Base-by-base conservation (phyloP, 192 early-diverging fungal species). In the Coemansia sp. region DNA sequence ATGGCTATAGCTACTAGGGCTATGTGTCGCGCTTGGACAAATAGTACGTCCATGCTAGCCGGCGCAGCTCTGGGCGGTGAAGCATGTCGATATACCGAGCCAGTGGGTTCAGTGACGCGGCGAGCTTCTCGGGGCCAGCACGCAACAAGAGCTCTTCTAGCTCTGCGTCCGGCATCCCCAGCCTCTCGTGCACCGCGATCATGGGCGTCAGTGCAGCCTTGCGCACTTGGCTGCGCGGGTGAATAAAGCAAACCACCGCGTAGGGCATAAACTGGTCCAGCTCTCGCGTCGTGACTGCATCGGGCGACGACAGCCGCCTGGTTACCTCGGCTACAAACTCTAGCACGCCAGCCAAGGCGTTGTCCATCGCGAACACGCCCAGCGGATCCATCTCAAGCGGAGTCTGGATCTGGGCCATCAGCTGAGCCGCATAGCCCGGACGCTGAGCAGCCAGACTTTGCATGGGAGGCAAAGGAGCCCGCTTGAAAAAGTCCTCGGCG, bases 221-320 rank as follows among this genome's bases (percentile, higher is more conserved):
- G 53, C 80, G 74, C 24, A 83, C 80, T 58, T 83, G 80, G 71
- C 67, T 83, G 41, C 80, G 74, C 1, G 80, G 74, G 32, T 83
- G 80, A 8, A 62, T 45, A 65, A 83, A 65, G 65, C 75, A 74
- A 6, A 58, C 68, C 10, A 68, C 51, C 6, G 73, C 46, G 41
- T 74, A 71, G 5, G 80, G 80, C 71, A 83, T 74, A n/a, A 83
- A 74, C 24, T 42, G 37, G 40, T 64, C 67, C 41, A 83, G 59
- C 38, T 74, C 80, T n/a, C 67, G 67, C 42, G 19, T 25, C 2
- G 65, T 47, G 32, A 77, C 35, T 22, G 61, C 47, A 7, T 70
- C 68, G 12, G 74, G 63, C 20, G 74, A 65, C 9, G 64, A 40
- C 53, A 83, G 62, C 10, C 62, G 67, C 46, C 36, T 64, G 10